phyloP scores from a whole-genome alignment of 2,329 filamentous ascomycete genomes.

The Monilinia fructigena region DNA sequence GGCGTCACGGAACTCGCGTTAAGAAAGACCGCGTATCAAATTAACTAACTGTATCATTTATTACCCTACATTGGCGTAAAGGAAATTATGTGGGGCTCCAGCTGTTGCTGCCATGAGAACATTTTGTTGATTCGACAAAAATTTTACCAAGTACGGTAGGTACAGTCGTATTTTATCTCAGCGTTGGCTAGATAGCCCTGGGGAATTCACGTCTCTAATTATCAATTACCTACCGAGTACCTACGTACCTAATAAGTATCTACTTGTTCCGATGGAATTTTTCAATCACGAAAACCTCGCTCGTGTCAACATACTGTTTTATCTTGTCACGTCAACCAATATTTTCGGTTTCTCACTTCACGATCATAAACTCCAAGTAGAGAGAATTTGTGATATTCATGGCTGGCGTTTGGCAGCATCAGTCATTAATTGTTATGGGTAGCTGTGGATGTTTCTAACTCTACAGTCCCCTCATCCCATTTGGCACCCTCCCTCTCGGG shows the following conservation, averaged over 20 bases:
- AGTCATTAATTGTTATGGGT: conserved; percentile 6
- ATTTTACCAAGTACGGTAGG: too few species aligned
- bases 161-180: too few species aligned
- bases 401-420: conserved; percentile 9
- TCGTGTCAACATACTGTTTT: too few species aligned
- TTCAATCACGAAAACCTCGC: too few species aligned
- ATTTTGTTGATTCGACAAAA: too few species aligned
- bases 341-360: not conserved
- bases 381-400: conserved; percentile 6
- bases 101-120: not conserved
- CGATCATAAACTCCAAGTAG: not conserved
- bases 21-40: conserved; percentile 11
- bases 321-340: not conserved
- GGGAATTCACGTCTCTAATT: too few species aligned
- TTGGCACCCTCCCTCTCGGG: conserved; percentile 11
- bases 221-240: too few species aligned
- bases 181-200: too few species aligned
- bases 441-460: conserved; percentile 19
- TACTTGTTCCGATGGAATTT: too few species aligned
- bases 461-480: conserved; percentile 12
- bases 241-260: too few species aligned
- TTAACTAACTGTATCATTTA: not conserved
- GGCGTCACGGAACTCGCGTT: conserved; percentile 14
- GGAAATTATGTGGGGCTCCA: conserved; percentile 4
- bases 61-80: conserved; percentile 8